Evolutionary conservation across 148 eudicot species (phyloP), one percentile per base, ranked within the genome.

Genomic region (Rhododendron williamsianum): DNA sequence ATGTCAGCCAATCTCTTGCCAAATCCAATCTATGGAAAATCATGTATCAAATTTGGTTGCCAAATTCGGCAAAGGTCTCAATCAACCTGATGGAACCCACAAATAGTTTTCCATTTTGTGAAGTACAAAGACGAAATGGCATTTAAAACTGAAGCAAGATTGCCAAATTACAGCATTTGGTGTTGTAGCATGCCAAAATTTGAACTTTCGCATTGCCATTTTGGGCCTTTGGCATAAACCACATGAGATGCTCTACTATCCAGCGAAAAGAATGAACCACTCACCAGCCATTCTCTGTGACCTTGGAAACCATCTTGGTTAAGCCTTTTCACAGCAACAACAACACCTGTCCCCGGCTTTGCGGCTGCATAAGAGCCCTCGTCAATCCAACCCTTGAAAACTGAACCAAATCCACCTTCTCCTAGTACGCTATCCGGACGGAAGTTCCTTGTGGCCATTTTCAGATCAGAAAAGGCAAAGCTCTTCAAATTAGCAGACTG

Each of bases 271-370:
- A 65, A 46, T 43, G 48, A 78, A 27, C 12, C 18, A 90, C 98
- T 93, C 86, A 95, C 98, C 94, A 94, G 88, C 98, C 98, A 95
- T 85, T 95, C 98, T 83, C 89, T 90, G 87, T 96, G 98, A 54
- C 96, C 98, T 65, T 94, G 96, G 84, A 67, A 89, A 77, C 98
- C 89, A 84, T 94, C 98, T 63, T 88, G 91, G 18, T 94, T 92
- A 49, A 94, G 95, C 87, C 92, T 89, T 83, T 96, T 96, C 21
- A 94, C 98, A 81, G 98, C 98, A 87, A 96, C 91, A 51, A 93
- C 91, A 81, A 91, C 84, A 65, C 98, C 98, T 0, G 92, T 93
- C 12, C 98, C 98, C 9, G 96, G 95, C 82, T 93, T 95, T n/a
- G 97, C 67, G 33, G 98, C 93, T 9, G 90, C 46, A 73, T 83